These are phyloP conservation scores for Leersia perrieri DNA, from an alignment of 176 grass and related monocot species.

Conservation along the genomic window DNA sequence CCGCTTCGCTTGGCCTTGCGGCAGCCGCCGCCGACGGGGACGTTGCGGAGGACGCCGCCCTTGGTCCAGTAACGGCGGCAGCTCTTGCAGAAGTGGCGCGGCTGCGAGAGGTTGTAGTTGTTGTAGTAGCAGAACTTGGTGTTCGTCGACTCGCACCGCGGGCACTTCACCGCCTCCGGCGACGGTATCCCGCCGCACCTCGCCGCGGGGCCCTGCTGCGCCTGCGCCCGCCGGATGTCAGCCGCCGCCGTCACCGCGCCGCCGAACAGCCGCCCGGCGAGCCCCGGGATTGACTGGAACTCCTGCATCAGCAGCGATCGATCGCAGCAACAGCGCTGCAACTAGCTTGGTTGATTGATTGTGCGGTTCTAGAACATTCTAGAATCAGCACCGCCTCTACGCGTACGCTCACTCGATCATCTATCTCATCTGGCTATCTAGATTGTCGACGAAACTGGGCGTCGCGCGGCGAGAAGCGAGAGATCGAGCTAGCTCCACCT, in stretches of 20 bases:
- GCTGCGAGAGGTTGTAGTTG: constrained; percentile 93
- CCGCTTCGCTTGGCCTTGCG: constrained; percentile 59
- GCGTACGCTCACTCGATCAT: neutral
- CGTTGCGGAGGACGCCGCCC: constrained; percentile 85
- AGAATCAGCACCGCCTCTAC: neutral
- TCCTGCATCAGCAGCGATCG: constrained; percentile 46
- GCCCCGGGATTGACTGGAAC: constrained; percentile 55
- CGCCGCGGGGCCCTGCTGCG: constrained; percentile 23
- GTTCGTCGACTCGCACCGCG: constrained; percentile 86
- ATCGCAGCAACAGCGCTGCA: neutral
- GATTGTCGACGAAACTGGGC: constrained; percentile 1
- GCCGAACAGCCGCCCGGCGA: constrained; percentile 51
- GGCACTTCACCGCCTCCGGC: constrained; percentile 74
- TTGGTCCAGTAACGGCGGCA: constrained; percentile 98
- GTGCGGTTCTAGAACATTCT: constrained; percentile 12
- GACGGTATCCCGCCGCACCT: constrained; percentile 17
- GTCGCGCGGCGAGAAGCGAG: too few relatives aligned
- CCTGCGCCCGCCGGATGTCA: constrained; percentile 28
- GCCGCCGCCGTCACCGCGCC: constrained; percentile 20
- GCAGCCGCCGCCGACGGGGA: constrained; percentile 79
- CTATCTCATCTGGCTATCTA: neutral
- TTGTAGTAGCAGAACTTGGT: constrained; percentile 99
- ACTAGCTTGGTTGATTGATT: neutral
- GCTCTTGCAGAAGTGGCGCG: constrained; percentile 94
- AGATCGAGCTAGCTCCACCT: constrained; percentile 38